Percentiles rank a stretch among this genome's conserved stretches.
phyloP scores from a whole-genome alignment of 176 grass and related monocot genomes.

The Typha latifolia region DNA sequence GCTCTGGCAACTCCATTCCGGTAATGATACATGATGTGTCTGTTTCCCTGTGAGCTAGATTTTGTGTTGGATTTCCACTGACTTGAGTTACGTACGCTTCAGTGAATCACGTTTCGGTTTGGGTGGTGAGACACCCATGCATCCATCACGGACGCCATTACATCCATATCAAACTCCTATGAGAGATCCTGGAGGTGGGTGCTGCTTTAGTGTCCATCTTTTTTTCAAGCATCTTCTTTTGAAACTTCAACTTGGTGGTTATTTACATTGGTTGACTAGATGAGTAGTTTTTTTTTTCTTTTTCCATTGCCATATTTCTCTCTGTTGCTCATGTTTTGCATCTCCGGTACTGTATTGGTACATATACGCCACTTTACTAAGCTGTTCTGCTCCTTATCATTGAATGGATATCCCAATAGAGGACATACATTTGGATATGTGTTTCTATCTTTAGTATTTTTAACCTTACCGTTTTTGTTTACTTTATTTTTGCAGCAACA shows the following conservation, averaged over 20 bases:
- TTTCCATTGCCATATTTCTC: too few relatives aligned
- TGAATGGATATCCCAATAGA: too few relatives aligned
- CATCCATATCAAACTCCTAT: slow-evolving; percentile 94
- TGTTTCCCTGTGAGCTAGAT: slow-evolving; percentile 18
- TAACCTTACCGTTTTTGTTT: background rate
- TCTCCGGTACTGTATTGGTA: too few relatives aligned
- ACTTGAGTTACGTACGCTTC: slow-evolving; percentile 20
- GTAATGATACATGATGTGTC: slow-evolving; percentile 18
- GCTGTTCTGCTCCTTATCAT: too few relatives aligned
- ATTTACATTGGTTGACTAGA: too few relatives aligned
- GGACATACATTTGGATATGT: too few relatives aligned
- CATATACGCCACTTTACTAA: too few relatives aligned
- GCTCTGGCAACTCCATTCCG: slow-evolving; percentile 64
- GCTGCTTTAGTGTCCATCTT: slow-evolving; percentile 19
- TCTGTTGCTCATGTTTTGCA: too few relatives aligned
- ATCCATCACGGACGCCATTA: slow-evolving; percentile 79
- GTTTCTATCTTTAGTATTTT: too few relatives aligned
- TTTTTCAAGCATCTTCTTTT: slow-evolving; percentile 1
- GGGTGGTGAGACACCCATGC: slow-evolving; percentile 91
- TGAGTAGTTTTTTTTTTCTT: too few relatives aligned
- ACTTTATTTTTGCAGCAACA: slow-evolving; percentile 57
- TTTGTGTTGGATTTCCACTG: slow-evolving; percentile 24
- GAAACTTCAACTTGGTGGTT: background rate
- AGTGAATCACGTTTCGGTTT: slow-evolving; percentile 70
- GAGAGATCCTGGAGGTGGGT: slow-evolving; percentile 78